Conservation (phyloP, 2,329 filamentous ascomycete genomes). For the Trichophyton schoenleinii region DNA sequence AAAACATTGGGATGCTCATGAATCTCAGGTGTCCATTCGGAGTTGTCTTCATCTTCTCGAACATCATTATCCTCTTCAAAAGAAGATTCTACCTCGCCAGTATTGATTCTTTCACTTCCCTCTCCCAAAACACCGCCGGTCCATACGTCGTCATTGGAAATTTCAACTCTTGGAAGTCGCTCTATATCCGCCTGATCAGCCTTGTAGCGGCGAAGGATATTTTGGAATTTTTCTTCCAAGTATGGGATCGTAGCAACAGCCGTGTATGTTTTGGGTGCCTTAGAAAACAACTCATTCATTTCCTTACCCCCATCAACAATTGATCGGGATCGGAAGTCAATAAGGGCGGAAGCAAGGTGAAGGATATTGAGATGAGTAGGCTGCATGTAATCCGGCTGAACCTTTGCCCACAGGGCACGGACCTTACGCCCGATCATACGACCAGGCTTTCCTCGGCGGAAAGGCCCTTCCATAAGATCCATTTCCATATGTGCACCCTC, state of each 20-base stretch:
- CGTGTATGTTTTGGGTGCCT: conserved; percentile 27
- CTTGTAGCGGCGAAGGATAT: conserved; percentile 25
- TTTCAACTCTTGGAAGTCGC: not conserved
- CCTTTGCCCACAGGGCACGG: conserved; percentile 24
- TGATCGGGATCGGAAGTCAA: conserved; percentile 25
- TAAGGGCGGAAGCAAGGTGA: conserved; percentile 30
- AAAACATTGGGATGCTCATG: not conserved
- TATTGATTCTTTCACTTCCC: not conserved
- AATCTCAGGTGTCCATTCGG: not conserved
- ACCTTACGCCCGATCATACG: conserved; percentile 23
- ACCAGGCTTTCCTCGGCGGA: conserved; percentile 13
- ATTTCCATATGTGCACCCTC: conserved; percentile 19
- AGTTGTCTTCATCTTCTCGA: not conserved
- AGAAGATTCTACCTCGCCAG: not conserved
- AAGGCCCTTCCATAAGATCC: conserved; percentile 22
- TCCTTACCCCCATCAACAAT: conserved; percentile 23
- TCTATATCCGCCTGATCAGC: conserved; percentile 19
- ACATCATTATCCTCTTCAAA: not conserved
- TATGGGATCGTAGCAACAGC: conserved; percentile 29
- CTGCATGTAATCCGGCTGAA: conserved; percentile 30
- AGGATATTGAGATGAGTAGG: conserved; percentile 35
- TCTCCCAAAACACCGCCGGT: conserved; percentile 25
- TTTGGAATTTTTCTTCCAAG: conserved; percentile 30
- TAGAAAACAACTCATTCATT: conserved; percentile 19
- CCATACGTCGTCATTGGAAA: conserved; percentile 20